Evolutionary conservation across 2,329 filamentous ascomycete genomes (phyloP), one percentile per base, ranked within the genome.

Genomic region (Monascus ruber): DNA sequence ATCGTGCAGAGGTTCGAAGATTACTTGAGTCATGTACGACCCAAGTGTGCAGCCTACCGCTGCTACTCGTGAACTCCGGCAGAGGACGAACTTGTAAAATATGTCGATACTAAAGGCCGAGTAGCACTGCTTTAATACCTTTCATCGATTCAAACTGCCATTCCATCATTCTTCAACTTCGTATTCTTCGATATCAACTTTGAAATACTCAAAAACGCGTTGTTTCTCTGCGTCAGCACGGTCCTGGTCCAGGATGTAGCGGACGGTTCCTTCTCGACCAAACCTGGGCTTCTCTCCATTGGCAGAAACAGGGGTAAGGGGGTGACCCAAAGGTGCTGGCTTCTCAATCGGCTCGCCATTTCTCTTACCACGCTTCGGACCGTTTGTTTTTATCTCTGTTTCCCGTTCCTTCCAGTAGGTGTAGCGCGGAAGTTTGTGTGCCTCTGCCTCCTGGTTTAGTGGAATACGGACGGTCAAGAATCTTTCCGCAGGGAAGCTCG

Each of bases 381-480:
- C 51, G 38, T 54, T 51, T 31, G 38, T 42, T 31, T 39, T 45
- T 26, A 38, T 33, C 9, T 45, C 48, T 24, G 47, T 49, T 29
- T 39, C 58, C 42, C 60, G 59, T 27, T 59, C 51, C 39, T 54
- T 59, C 63, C 70, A 75, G 47, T 74, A 69, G 3, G 79, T 73
- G 59, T 81, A 81, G 17, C 85, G 79, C 0, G 76, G 73, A 33
- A 78, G 62, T 5, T 72, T 68, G 29, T 71, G 67, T 9, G 72
- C 67, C 37, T 85, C 80, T 36, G 86, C 74, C 62, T 93, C 82
- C 52, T 84, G 77, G 61, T 96, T 95, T 45, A 95, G 72, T 24
- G 77, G 73, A 46, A 96, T 94, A 56, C 91, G 85, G 50, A 93
- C 79, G 47, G 82, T 77, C 55, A 96, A 85, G 58, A 94, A 89